Percentiles rank a stretch among this genome's conserved stretches.
Conservation (phyloP, 495 filamentous ascomycete genomes). For the Trichoderma orchidacearum region DNA sequence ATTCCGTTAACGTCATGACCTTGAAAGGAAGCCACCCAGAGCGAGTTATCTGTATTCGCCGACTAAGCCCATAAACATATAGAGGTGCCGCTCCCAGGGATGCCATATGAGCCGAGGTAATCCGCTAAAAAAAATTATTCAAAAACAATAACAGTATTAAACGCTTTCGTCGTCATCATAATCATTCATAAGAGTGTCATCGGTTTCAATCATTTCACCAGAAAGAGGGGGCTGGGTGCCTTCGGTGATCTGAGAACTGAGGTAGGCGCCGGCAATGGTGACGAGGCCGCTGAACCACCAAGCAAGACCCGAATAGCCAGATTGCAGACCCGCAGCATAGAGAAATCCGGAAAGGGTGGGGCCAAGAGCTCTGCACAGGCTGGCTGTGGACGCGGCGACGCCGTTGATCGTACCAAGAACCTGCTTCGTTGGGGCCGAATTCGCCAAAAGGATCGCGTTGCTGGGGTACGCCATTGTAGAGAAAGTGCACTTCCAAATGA, state of each 20-base stretch:
- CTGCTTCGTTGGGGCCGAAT: slow-evolving; percentile 65
- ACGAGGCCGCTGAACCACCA: slow-evolving; percentile 85
- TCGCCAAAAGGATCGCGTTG: slow-evolving; percentile 70
- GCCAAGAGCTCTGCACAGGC: slow-evolving; percentile 72
- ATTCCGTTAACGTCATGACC: no score
- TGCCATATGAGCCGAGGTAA: background rate
- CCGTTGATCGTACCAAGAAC: slow-evolving; percentile 87
- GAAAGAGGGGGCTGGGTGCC: slow-evolving; percentile 8
- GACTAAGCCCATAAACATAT: background rate
- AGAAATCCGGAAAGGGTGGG: slow-evolving; percentile 78
- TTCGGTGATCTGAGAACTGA: slow-evolving; percentile 30
- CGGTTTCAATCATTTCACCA: background rate
- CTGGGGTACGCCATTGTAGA: slow-evolving; percentile 77
- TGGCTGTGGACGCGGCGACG: slow-evolving; percentile 80
- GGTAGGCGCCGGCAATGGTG: slow-evolving; percentile 52
- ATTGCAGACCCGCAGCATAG: slow-evolving; percentile 63
- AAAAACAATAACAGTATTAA: background rate
- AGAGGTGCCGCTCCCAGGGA: background rate
- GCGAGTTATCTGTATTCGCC: background rate
- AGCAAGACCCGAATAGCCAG: slow-evolving; percentile 70
- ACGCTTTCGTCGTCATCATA: slow-evolving; percentile 2
- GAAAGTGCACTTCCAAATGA: slow-evolving; percentile 82
- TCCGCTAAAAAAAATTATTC: background rate
- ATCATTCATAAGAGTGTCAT: background rate
- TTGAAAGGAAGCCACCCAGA: background rate